Base-by-base conservation (phyloP, 441 rosid species). In the Bocquillonia castaneifolia region DNA sequence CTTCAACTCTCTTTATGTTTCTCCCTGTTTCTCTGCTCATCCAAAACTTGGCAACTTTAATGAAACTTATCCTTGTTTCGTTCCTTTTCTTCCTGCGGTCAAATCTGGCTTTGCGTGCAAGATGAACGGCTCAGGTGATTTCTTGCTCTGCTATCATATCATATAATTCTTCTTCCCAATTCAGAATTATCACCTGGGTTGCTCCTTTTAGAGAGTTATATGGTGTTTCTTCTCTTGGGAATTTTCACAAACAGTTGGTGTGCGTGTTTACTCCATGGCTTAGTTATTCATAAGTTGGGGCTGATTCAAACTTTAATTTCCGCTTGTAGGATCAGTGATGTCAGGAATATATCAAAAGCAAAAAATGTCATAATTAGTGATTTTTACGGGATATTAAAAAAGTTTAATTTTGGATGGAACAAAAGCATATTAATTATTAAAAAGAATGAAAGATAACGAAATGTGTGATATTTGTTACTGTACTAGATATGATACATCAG, bases 401-500 rank as follows among this genome's bases (percentile, higher is more conserved):
- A 45, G 50, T 17, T 45, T 1, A 6, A 3, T 6, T 6, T 14
- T 14, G 1, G n/a, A 14, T 45, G 50, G 50, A 45, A 6, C n/a
- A 14, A 45, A 20, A 8, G 9, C 8, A 50, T 2, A 26, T 69
- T 7, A 6, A 12, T 13, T 42, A 5, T 5, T 42, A 14, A 7
- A 42, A 42, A 42, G 6, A 13, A 5, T 12, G n/a, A n/a, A n/a
- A n/a, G n/a, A n/a, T n/a, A n/a, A n/a, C n/a, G n/a, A n/a, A n/a
- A n/a, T n/a, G n/a, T n/a, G n/a, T n/a, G n/a, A n/a, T 39, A 39
- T 10, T 58, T 32, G 53, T 71, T 56, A 68, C 64, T 53, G 4
- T 32, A 47, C 57, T 74, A 93, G 98, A 90, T 72, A 81, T 88
- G 72, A 78, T 79, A 32, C 72, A 85, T 34, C 81, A 86, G 63